Evolutionary conservation across 257 asterid genomes (phyloP).

Genomic region (Mentha longifolia): DNA sequence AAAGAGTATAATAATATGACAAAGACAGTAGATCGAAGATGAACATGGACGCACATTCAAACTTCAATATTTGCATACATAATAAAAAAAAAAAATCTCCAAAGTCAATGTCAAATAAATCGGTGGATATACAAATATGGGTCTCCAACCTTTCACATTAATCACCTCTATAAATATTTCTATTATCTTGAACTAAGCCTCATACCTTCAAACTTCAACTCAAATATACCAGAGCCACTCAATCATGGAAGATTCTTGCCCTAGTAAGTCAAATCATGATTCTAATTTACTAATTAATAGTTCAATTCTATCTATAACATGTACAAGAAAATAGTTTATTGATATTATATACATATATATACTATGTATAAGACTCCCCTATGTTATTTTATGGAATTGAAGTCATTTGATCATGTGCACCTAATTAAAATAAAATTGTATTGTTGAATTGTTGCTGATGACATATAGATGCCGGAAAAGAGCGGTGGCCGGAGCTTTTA

Average conservation of each 20-base stretch:
- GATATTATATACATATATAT: too few relatives aligned
- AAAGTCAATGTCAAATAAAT: background rate
- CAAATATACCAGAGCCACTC: background rate
- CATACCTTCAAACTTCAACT: background rate
- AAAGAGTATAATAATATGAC: too few relatives aligned
- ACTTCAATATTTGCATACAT: too few relatives aligned
- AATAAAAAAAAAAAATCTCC: background rate
- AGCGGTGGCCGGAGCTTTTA: background rate
- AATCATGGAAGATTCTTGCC: background rate
- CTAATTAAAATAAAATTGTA: too few relatives aligned
- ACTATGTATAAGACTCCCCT: too few relatives aligned
- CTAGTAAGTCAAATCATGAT: background rate
- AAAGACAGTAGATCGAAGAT: too few relatives aligned
- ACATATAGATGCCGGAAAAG: background rate
- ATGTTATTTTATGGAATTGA: too few relatives aligned
- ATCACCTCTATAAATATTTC: background rate
- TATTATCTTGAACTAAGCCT: background rate
- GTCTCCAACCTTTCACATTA: background rate
- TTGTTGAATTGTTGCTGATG: background rate
- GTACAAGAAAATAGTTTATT: too few relatives aligned
- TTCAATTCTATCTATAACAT: too few relatives aligned
- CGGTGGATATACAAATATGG: background rate
- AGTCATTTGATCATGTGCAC: too few relatives aligned
- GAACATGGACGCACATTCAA: too few relatives aligned
- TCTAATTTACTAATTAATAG: too few relatives aligned